phyloP scores from a whole-genome alignment of 2,329 filamentous ascomycete genomes.

The Colletotrichum salicis region DNA sequence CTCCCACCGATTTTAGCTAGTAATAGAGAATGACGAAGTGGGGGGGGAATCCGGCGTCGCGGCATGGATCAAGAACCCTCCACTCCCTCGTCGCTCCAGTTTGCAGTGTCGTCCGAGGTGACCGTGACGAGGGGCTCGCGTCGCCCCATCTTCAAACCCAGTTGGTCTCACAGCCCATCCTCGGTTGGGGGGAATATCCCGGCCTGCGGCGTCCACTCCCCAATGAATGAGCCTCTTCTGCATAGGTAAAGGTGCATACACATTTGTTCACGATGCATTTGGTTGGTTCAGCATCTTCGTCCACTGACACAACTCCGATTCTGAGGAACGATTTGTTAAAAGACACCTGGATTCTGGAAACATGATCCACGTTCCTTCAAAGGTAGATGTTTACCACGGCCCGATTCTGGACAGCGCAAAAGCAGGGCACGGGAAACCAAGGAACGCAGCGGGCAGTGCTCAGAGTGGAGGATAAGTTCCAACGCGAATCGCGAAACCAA shows the following conservation, averaged over 20 bases:
- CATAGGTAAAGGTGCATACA: neutral
- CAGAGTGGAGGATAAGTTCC: neutral
- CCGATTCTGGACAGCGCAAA: too few species aligned
- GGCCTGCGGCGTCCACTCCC: neutral
- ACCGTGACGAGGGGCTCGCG: slow-evolving; percentile 23
- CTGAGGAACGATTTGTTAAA: too few species aligned
- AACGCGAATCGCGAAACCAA: neutral
- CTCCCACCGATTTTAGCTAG: too few species aligned
- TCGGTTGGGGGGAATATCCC: slow-evolving; percentile 13
- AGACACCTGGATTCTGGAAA: too few species aligned
- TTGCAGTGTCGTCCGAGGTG: slow-evolving; percentile 18
- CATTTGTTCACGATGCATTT: neutral
- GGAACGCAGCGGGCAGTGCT: neutral
- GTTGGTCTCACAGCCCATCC: slow-evolving; percentile 25
- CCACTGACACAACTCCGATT: too few species aligned
- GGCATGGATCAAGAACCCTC: slow-evolving; percentile 22
- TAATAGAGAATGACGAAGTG: neutral
- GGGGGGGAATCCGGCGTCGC: slow-evolving; percentile 11
- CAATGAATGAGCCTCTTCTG: neutral
- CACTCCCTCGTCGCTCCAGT: slow-evolving; percentile 20
- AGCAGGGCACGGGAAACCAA: neutral
- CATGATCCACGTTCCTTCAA: too few species aligned
- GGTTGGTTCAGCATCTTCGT: too few species aligned
- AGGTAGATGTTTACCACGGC: too few species aligned
- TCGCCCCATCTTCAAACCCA: slow-evolving; percentile 27